These are phyloP conservation scores for Achlya hypogyna DNA, from an alignment of 352 stramenopile genomes.

Conservation along the genomic window DNA sequence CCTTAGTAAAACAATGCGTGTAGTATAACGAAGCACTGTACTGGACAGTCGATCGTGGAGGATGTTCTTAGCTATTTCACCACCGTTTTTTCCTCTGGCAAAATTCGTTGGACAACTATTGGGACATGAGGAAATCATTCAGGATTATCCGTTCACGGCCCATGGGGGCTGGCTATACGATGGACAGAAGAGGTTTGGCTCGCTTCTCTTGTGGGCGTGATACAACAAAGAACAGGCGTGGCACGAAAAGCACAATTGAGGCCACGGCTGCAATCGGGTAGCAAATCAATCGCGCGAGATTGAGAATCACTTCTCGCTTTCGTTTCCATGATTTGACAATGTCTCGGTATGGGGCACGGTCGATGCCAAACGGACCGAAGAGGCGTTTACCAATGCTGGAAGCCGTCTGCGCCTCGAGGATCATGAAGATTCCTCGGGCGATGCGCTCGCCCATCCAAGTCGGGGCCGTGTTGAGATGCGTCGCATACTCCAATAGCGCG, in stretches of 20 bases:
- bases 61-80: no score
- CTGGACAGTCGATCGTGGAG: no score
- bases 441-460: not conserved
- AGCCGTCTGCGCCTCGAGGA: not conserved
- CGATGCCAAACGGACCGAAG: slow-evolving; percentile 1
- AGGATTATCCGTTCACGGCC: no score
- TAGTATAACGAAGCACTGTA: no score
- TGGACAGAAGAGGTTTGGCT: not conserved
- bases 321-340: slow-evolving; percentile 1
- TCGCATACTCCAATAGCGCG: not conserved
- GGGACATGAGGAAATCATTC: no score
- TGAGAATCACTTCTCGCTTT: not conserved
- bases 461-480: slow-evolving; percentile 8
- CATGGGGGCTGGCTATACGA: no score
- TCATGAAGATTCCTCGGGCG: slow-evolving; percentile 2
- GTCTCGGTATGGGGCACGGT: not conserved
- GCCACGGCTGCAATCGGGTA: slow-evolving; percentile 7
- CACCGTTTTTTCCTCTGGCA: no score
- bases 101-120: no score
- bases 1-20: no score
- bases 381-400: slow-evolving; percentile 1
- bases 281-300: not conserved
- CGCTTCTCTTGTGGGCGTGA: not conserved
- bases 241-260: not conserved
- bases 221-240: not conserved